A percentile compares a stretch with the other conserved stretches of the same genome.
phyloP scores from a whole-genome alignment of 2,329 filamentous ascomycete genomes.

The Venturia effusa region DNA sequence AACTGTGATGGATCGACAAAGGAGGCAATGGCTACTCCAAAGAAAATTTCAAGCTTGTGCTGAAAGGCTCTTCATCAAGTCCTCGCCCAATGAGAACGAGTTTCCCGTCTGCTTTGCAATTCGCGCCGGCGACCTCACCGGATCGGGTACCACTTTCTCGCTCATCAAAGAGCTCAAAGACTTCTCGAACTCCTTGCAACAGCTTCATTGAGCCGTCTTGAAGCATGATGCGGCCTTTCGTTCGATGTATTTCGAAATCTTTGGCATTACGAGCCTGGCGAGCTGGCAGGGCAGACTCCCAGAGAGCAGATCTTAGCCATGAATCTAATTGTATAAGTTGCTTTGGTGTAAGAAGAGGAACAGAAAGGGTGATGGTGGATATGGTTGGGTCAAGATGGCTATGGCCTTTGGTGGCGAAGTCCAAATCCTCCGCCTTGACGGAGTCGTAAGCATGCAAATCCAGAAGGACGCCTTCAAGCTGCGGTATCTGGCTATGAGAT shows the following conservation, averaged over 20 bases:
- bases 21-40: neutral
- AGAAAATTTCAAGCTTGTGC: neutral
- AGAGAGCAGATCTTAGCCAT: conserved; percentile 76
- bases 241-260: conserved; percentile 70
- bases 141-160: conserved; percentile 7
- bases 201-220: conserved; percentile 57
- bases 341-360: conserved; percentile 47
- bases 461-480: conserved; percentile 74
- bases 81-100: conserved; percentile 13
- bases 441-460: conserved; percentile 90
- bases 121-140: neutral
- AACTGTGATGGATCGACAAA: neutral
- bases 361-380: conserved; percentile 63
- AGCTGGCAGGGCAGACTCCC: conserved; percentile 58
- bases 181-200: conserved; percentile 81
- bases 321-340: conserved; percentile 58
- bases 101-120: conserved; percentile 3
- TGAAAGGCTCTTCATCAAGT: conserved; percentile 10
- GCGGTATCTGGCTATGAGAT: conserved; percentile 65
- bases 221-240: conserved; percentile 69
- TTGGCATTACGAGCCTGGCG: conserved; percentile 1
- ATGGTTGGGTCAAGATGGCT: conserved; percentile 87
- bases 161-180: conserved; percentile 79
- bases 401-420: conserved; percentile 66
- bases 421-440: conserved; percentile 52